Base-by-base conservation (phyloP, 2,329 filamentous ascomycete species). In the Paecilomyces variotii region DNA sequence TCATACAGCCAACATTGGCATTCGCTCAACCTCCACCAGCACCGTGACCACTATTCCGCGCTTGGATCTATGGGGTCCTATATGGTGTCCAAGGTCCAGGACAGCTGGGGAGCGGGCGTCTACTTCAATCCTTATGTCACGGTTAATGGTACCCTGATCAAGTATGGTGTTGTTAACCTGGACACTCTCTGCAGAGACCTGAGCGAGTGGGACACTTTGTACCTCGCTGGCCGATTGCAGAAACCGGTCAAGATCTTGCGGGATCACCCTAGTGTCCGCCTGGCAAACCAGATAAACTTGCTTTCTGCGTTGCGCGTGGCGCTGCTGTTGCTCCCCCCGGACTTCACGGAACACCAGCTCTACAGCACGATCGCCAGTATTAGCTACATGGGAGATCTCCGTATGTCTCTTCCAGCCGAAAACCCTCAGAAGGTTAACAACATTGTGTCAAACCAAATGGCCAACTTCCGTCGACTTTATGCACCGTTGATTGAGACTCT, bases 61-160 rank as follows among this genome's bases (percentile, higher is more conserved):
- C 79, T 99, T 24, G 90, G 89, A 1, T 87, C 86, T 12, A 76
- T 97, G 24, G 93, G 93, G 1, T 97, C 92, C 1, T 92, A 86
- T 30, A 82, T 90, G 3, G 90, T 97, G 19, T 91, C 90, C 12
- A 82, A 86, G 57, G 86, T 97, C 24, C 93, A 99, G 74, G 90
- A 97, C 68, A 83, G 80, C 63, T 90, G 89, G 78, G 94, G 94
- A 50, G 94, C 94, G 0, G 95, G 94, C 5, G 91, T 97, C 45
- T 99, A 99, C 76, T 99, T 97, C 78, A 96, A 99, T 68, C 92
- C 94, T 0, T 97, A 93, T 72, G 85, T 99, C 54, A 93, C 89
- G 2, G 87, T 97, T 61, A 96, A 97, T 68, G 95, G 94, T 49
- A 95, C 91, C 61, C 82, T 97, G 68, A 94, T 99, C 75, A 99